Evolutionary conservation across 768 basidiomycete genomes (phyloP).

Genomic region (Tricholoma furcatifolium): DNA sequence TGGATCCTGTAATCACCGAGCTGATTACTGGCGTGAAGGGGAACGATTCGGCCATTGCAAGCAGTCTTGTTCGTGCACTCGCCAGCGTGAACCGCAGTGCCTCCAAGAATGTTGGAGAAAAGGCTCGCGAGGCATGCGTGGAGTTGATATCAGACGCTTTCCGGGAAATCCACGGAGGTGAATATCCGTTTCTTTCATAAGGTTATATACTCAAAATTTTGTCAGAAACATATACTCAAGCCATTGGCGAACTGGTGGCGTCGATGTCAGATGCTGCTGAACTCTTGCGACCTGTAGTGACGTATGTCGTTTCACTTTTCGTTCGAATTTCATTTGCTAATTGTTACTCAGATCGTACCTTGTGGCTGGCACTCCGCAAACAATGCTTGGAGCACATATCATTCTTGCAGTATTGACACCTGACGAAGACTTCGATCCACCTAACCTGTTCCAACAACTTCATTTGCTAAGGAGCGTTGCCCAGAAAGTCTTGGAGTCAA

Average conservation of each 20-base stretch:
- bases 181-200: conserved; percentile 3
- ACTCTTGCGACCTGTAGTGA: conserved; percentile 62
- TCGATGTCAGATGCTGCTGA: conserved; percentile 64
- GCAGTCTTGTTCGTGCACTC: conserved; percentile 74
- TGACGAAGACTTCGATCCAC: conserved; percentile 39
- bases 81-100: conserved; percentile 73
- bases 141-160: conserved; percentile 83
- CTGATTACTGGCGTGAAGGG: conserved; percentile 59
- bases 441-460: conserved; percentile 65
- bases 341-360: conserved; percentile 51
- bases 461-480: conserved; percentile 61
- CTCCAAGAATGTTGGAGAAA: conserved; percentile 73
- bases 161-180: conserved; percentile 68
- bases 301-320: conserved; percentile 41
- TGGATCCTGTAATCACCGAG: conserved; percentile 94
- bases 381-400: conserved; percentile 57
- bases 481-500: conserved; percentile 71
- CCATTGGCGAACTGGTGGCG: conserved; percentile 60
- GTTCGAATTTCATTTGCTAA: conserved; percentile 7
- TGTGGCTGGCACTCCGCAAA: conserved; percentile 64
- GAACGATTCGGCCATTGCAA: conserved; percentile 69
- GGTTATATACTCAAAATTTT: conserved; percentile 7
- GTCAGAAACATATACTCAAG: conserved; percentile 68
- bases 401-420: conserved; percentile 56
- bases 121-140: conserved; percentile 66